Base-by-base conservation (phyloP, 305 asterid genomes). In the Fraxinus baroniana region DNA sequence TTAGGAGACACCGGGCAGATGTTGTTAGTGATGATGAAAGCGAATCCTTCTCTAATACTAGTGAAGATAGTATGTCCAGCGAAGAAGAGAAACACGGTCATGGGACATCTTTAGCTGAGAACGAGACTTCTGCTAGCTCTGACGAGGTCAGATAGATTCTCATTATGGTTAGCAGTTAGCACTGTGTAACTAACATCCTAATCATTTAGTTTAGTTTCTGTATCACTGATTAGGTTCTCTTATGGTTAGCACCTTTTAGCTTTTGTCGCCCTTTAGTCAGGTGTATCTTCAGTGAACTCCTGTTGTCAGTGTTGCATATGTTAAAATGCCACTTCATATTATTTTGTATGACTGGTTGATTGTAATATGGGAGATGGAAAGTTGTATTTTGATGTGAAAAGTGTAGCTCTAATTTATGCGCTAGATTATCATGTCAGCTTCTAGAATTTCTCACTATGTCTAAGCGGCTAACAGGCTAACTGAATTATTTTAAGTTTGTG, bases 11-110 rank as follows among this genome's bases (percentile, higher is more conserved):
- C 15, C 91, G 90, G 86, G 89, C 90, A 20, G 97, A 89, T 37
- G 93, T 90, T 78, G 84, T 87, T 71, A 94, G 97, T 75, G 97
- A 91, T 41, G 97, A 94, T 80, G 98, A 95, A 83, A 86, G 91
- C 78, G 93, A 87, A 62, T 90, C 97, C 32, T 87, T 81, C 81
- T 90, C 97, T 77, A 81, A 83, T 84, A 91, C 97, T 71, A 89
- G 93, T 66, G 95, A 90, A 81, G 94, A 94, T 30, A 86, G 90
- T 76, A 57, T 83, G 88, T 89, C 89, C 82, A 91, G 97, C 7
- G 98, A 91, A 83, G 98, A 94, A 44, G 98, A 94, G 83, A 87
- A 84, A 57, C 94, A 90, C 81, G 93, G 91, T 5, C 92, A 86
- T 9, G 88, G 88, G 39, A 81, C 86, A 73, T 88, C 95, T 82